Conservation (phyloP, 495 filamentous ascomycete genomes). For the Geopyxis carbonaria region DNA sequence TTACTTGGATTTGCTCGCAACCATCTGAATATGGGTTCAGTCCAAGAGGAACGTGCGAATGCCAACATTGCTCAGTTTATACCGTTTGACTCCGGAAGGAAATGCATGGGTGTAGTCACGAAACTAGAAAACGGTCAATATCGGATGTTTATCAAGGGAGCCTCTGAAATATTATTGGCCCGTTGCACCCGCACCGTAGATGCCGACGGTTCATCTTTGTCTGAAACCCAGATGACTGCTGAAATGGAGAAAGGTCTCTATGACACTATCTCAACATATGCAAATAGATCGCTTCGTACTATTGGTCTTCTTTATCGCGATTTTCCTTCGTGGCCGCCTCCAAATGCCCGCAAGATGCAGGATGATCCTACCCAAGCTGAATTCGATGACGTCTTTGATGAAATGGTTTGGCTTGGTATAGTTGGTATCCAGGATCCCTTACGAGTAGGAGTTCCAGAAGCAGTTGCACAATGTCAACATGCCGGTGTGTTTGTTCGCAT, state of each 20-base stretch:
- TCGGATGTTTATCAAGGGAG: constrained; percentile 68
- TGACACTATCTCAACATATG: constrained; percentile 44
- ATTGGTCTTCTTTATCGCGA: constrained; percentile 61
- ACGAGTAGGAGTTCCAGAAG: constrained; percentile 52
- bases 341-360: constrained; percentile 35
- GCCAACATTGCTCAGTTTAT: constrained; percentile 50
- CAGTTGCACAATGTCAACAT: constrained; percentile 54
- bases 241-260: constrained; percentile 35
- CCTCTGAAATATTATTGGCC: constrained; percentile 62
- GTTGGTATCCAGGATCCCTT: constrained; percentile 70
- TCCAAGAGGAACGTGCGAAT: constrained; percentile 41
- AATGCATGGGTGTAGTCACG: constrained; percentile 76
- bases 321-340: constrained; percentile 59
- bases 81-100: constrained; percentile 72
- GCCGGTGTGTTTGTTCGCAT: constrained; percentile 77
- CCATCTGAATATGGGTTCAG: constrained; percentile 43
- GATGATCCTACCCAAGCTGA: constrained; percentile 41
- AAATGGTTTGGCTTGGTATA: constrained; percentile 50
- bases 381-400: constrained; percentile 51
- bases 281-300: constrained; percentile 53
- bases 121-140: constrained; percentile 47
- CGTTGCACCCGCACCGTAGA: constrained; percentile 45
- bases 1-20: constrained; percentile 47
- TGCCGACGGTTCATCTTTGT: constrained; percentile 31
- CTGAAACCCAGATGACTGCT: constrained; percentile 30